Evolutionary conservation across 2,329 filamentous ascomycete species (phyloP), one percentile per base, ranked within the genome.

Genomic region (Penicillium sp.): DNA sequence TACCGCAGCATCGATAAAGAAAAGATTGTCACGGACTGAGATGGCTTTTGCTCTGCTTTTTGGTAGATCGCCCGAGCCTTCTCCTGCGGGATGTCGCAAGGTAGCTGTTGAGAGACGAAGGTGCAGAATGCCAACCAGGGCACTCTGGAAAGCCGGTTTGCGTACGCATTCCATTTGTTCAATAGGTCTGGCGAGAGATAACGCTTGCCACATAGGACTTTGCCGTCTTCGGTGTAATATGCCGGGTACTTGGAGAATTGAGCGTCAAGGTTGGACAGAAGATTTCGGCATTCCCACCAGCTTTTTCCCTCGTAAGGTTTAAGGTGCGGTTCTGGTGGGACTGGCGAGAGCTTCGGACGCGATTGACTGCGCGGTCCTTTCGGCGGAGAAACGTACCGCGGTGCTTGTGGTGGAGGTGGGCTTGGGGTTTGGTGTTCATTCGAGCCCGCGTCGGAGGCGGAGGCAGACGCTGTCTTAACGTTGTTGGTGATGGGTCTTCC

Each of bases 101-200:
- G 40, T 4, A 48, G 32, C 19, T 41, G 32, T 4, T 41, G 33
- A 21, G 43, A 36, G 19, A 50, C 36, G 18, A 50, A 50, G 3
- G 38, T 40, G 33, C 45, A 41, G 32, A 48, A 46, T 5, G n/a
- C 33, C 3, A 33, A 2, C 41, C 41, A 44, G 8, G 32, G 33
- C 2, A 10, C 16, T 6, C 9, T 19, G 7, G 19, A 3, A 4
- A 40, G 25, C 10, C 17, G 16, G 4, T 7, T 13, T 11, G 13
- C 7, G 13, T 33, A 34, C 9, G 15, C n/a, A 9, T 29, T 30
- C 37, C 37, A 40, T 15, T n/a, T 23, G 9, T n/a, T 11, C 14
- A 32, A 2, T 18, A 38, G 15, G 5, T 8, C 13, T 13, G 13
- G 11, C n/a, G 9, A 6, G 10, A 38, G 20, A 6, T 2, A 9